Percentiles rank a stretch among this genome's conserved stretches.
phyloP scores from a whole-genome alignment of 129 eudicot species.

The Daucus carota region DNA sequence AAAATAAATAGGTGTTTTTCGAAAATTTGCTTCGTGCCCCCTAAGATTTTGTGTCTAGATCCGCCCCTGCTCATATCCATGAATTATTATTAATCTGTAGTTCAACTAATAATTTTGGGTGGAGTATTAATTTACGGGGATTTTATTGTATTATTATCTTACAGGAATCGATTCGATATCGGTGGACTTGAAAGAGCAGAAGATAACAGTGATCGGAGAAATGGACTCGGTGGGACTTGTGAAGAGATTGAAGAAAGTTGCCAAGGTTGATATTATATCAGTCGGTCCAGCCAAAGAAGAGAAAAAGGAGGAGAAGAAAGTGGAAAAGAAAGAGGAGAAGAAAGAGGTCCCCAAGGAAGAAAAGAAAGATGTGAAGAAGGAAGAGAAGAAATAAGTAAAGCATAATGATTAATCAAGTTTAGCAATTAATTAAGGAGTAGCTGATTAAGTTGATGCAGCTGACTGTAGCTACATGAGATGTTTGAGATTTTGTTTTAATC shows the following conservation, averaged over 20 bases:
- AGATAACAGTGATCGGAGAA: conserved; percentile 82
- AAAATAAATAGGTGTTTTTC: too few species aligned
- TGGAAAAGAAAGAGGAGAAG: conserved; percentile 43
- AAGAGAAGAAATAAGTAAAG: not conserved
- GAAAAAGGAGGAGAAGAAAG: conserved; percentile 61
- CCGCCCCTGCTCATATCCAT: too few species aligned
- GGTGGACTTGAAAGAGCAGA: conserved; percentile 78
- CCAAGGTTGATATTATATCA: conserved; percentile 78
- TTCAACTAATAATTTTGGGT: too few species aligned
- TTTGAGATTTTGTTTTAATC: not conserved
- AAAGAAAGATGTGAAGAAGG: not conserved
- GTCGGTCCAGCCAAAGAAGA: conserved; percentile 96
- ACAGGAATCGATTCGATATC: conserved; percentile 90
- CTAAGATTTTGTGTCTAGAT: too few species aligned
- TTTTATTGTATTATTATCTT: too few species aligned
- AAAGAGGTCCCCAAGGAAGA: not conserved
- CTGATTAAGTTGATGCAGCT: not conserved
- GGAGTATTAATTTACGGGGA: too few species aligned
- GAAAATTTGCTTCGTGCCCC: too few species aligned
- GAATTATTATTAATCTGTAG: too few species aligned
- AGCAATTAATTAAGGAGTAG: not conserved
- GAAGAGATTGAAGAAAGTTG: conserved; percentile 77
- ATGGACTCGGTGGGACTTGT: conserved; percentile 92
- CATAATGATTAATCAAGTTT: not conserved
- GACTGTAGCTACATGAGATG: not conserved